Percentiles rank a stretch among this genome's conserved stretches.
These are phyloP conservation scores for Zygoascus ofunaensis DNA, from an alignment of 805 yeast species.

Conservation along the genomic window DNA sequence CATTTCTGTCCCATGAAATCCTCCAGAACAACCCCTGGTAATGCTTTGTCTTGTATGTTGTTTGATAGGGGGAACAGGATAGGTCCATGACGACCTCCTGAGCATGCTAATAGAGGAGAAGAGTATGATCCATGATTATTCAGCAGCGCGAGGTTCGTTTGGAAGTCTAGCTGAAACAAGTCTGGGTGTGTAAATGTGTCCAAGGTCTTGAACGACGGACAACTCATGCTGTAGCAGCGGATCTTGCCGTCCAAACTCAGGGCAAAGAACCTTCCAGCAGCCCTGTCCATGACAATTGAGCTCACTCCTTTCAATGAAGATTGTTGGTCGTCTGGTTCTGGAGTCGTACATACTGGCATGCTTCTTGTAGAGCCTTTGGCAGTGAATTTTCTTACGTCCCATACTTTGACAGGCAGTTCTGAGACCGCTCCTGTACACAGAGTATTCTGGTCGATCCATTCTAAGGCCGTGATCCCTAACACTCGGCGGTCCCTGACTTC, in stretches of 20 bases:
- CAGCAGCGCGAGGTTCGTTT: not conserved
- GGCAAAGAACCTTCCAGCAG: not conserved
- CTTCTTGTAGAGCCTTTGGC: not conserved
- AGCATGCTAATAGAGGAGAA: not conserved
- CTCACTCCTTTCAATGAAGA: not conserved
- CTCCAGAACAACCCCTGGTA: not conserved
- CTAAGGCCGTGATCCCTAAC: not conserved
- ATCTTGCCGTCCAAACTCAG: not conserved
- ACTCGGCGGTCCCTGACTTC: not conserved
- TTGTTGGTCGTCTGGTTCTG: not conserved
- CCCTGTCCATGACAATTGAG: not conserved
- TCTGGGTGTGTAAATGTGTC: not conserved
- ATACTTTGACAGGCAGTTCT: not conserved
- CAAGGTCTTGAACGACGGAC: not conserved
- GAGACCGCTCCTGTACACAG: not conserved
- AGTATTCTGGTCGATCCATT: not conserved
- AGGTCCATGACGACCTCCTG: not conserved
- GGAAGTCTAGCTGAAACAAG: not conserved
- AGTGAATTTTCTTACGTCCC: not conserved
- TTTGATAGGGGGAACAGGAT: not conserved
- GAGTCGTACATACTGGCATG: not conserved
- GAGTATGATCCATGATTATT: too few species aligned
- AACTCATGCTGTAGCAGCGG: not conserved
- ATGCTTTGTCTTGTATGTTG: not conserved
- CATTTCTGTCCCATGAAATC: not conserved